Base-by-base conservation (phyloP, 495 filamentous ascomycete genomes). In the Penicillium salamii region DNA sequence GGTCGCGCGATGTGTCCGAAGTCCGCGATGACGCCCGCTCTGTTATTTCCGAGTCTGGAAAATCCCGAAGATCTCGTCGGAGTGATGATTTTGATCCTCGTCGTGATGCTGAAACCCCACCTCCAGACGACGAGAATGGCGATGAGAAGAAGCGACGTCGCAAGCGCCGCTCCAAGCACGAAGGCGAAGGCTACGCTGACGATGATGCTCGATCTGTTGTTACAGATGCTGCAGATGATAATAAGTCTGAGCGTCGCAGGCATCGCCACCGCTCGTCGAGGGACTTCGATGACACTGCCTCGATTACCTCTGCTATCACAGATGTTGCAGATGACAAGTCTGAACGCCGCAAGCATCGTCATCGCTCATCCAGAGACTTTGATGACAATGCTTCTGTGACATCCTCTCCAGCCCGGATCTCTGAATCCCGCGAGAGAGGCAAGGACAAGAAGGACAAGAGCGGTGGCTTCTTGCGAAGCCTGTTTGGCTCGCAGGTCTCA, bases 401-500 rank as follows among this genome's bases (percentile, higher is more conserved):
- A 0, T 73, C 71, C 23, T 66, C 74, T 7, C 62, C 64, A n/a
- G 61, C 63, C 26, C 54, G 58, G 26, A 52, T 61, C 31, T 58
- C 62, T 32, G 63, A 64, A 18, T 57, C 50, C 23, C 55, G 55
- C 21, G 65, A 63, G 49, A 72, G 68, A 23, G 40, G 62, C 18
- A 53, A 45, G 14, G 58, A 71, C 11, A 61, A 69, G 8, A 69
- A 72, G 23, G 59, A 58, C 3, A 58, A 65, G 38, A 67, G 62
- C 38, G 59, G 65, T 24, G 59, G 69, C 7, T 59, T 77, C 24
- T 52, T 75, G 35, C 61, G 63, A 49, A 68, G 52, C 50, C 45
- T 74, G 6, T 75, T 73, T 35, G 67, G 71, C 9, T 73, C 71
- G 7, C 53, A 57, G 33, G 64, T 66, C 3, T 68, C 69, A 12